A percentile compares a stretch with the other conserved stretches of the same genome.
These are phyloP conservation scores for Barnettozyma pratensis DNA, from an alignment of 805 yeast species.

Conservation along the genomic window DNA sequence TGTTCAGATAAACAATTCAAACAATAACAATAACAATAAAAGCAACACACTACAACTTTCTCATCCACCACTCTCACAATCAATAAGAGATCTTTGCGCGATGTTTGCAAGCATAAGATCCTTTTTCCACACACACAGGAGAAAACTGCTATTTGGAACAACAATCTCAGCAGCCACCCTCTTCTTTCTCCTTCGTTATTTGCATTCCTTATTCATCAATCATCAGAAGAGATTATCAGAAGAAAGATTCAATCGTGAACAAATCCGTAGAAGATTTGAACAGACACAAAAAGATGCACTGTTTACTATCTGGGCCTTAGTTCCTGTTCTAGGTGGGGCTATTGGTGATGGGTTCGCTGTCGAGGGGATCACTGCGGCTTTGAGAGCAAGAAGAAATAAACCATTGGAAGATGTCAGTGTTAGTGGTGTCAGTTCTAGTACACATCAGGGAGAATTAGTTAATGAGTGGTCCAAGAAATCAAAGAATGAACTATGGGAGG, in stretches of 20 bases:
- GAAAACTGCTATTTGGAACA: conserved; percentile 28
- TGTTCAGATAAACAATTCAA: no score
- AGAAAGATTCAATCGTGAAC: conserved; percentile 58
- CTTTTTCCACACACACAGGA: conserved; percentile 40
- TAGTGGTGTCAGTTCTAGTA: not conserved
- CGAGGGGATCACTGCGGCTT: conserved; percentile 64
- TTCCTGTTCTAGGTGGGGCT: conserved; percentile 70
- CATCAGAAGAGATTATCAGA: conserved; percentile 47
- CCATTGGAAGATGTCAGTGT: conserved; percentile 13
- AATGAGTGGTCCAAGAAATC: conserved; percentile 25
- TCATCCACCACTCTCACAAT: not conserved
- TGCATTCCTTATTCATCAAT: conserved; percentile 40
- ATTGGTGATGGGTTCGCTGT: conserved; percentile 60
- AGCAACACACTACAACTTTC: not conserved
- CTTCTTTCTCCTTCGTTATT: conserved; percentile 38
- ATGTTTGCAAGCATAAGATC: conserved; percentile 22
- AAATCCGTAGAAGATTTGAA: conserved; percentile 74
- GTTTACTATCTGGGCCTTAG: conserved; percentile 73
- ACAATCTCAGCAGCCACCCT: conserved; percentile 30
- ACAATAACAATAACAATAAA: no score
- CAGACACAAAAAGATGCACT: conserved; percentile 91
- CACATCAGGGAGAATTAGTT: not conserved
- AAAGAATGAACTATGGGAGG: conserved; percentile 77
- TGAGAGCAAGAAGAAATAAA: conserved; percentile 53
- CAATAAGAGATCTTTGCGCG: no score